Evolutionary conservation across 352 stramenopile genomes (phyloP).

Genomic region (Pythium phragmiticola): DNA sequence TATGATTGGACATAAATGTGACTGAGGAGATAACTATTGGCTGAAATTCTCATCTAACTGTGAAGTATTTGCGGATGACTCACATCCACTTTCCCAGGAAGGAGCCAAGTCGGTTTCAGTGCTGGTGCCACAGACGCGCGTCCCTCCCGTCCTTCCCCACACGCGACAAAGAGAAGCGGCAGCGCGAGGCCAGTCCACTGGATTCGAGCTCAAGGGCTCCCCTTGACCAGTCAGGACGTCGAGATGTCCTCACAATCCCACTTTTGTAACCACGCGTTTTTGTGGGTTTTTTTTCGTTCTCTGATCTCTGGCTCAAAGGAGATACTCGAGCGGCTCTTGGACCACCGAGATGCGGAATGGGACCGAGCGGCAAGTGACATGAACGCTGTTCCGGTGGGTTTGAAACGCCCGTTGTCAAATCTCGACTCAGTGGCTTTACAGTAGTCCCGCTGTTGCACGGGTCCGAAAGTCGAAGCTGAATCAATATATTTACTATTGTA

Average conservation of each 20-base stretch:
- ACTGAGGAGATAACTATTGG: not conserved
- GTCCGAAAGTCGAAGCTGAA: not conserved
- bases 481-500: slow-evolving; percentile 5
- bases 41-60: not conserved
- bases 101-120: not conserved
- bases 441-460: too few species aligned
- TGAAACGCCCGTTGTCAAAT: too few species aligned
- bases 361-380: not conserved
- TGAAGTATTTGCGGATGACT: not conserved
- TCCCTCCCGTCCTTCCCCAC: not conserved
- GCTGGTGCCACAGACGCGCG: not conserved
- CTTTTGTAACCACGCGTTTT: too few species aligned
- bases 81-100: not conserved
- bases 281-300: too few species aligned
- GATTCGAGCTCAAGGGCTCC: not conserved
- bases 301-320: too few species aligned
- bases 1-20: not conserved
- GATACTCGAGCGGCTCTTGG: too few species aligned
- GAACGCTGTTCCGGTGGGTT: not conserved
- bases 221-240: not conserved
- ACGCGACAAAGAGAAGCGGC: slow-evolving; percentile 1
- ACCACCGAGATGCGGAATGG: too few species aligned
- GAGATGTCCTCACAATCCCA: too few species aligned
- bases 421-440: too few species aligned
- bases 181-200: not conserved